A percentile compares a stretch with the other conserved stretches of the same genome.
Evolutionary conservation across 495 filamentous ascomycete species (phyloP).

Genomic region (Penicillium ucsense): DNA sequence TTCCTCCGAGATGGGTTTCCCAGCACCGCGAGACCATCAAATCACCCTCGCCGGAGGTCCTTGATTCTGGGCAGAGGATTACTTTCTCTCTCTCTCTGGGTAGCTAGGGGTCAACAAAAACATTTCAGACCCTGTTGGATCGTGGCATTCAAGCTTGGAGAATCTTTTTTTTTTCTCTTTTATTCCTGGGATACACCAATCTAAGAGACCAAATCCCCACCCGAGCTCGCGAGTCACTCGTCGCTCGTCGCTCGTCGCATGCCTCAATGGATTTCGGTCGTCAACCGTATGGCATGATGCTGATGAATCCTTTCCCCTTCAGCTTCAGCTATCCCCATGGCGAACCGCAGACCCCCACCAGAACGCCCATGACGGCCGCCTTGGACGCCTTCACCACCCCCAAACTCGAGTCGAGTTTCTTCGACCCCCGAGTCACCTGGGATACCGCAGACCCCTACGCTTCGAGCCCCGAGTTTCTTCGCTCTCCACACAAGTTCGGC

Average conservation of each 20-base stretch:
- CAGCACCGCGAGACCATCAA: not conserved
- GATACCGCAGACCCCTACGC: slow-evolving; percentile 44
- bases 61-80: no score
- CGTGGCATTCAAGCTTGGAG: no score
- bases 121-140: no score
- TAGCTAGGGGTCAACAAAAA: no score
- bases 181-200: no score
- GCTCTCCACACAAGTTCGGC: slow-evolving; percentile 38
- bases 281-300: slow-evolving; percentile 17
- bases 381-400: slow-evolving; percentile 63
- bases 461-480: slow-evolving; percentile 43
- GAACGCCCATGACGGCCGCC: slow-evolving; percentile 56
- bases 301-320: slow-evolving; percentile 30
- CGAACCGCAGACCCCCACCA: slow-evolving; percentile 68
- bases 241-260: no score
- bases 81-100: no score
- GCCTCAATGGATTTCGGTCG: not conserved
- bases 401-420: slow-evolving; percentile 46
- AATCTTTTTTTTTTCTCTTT: no score
- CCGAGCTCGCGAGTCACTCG: no score
- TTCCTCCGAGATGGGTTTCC: slow-evolving; percentile 1
- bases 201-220: no score
- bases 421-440: slow-evolving; percentile 43
- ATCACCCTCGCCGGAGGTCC: no score
- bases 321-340: slow-evolving; percentile 73